phyloP scores from a whole-genome alignment of 169 alveolate species.

The Plasmodium gallinaceum region DNA sequence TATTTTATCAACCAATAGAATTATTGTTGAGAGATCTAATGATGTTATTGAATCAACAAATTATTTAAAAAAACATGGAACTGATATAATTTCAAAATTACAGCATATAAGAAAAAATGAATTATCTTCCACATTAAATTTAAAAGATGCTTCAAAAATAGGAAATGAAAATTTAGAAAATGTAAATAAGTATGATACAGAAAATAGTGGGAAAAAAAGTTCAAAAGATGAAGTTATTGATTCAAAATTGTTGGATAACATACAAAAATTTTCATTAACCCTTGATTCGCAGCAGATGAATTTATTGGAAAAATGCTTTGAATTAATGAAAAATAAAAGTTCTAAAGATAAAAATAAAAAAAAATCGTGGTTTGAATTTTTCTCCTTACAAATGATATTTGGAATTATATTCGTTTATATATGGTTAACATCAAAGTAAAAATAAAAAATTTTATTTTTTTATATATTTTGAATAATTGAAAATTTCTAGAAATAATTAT shows the following conservation, averaged over 20 bases:
- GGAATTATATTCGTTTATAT: constrained; percentile 72
- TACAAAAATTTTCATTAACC: constrained; percentile 56
- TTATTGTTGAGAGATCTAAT: constrained; percentile 65
- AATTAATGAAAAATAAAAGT: constrained; percentile 45
- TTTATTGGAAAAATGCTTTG: constrained; percentile 69
- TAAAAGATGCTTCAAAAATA: neutral
- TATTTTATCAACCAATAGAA: constrained; percentile 66
- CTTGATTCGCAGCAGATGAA: constrained; percentile 71
- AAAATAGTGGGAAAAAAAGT: neutral
- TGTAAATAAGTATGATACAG: neutral
- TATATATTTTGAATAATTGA: no score
- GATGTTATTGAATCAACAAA: constrained; percentile 61
- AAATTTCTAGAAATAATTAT: neutral
- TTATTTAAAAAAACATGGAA: constrained; percentile 70
- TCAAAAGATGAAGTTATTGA: constrained; percentile 23
- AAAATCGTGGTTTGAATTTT: constrained; percentile 73
- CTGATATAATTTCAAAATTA: constrained; percentile 38
- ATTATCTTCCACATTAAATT: neutral
- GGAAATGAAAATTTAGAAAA: constrained; percentile 19
- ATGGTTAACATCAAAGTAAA: constrained; percentile 64
- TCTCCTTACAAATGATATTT: constrained; percentile 70
- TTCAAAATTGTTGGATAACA: constrained; percentile 23
- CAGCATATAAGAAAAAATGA: constrained; percentile 53
- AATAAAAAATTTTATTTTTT: neutral
- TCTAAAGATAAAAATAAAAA: constrained; percentile 42